phyloP scores from a whole-genome alignment of 352 stramenopile genomes.

The Globisporangium perplexum region DNA sequence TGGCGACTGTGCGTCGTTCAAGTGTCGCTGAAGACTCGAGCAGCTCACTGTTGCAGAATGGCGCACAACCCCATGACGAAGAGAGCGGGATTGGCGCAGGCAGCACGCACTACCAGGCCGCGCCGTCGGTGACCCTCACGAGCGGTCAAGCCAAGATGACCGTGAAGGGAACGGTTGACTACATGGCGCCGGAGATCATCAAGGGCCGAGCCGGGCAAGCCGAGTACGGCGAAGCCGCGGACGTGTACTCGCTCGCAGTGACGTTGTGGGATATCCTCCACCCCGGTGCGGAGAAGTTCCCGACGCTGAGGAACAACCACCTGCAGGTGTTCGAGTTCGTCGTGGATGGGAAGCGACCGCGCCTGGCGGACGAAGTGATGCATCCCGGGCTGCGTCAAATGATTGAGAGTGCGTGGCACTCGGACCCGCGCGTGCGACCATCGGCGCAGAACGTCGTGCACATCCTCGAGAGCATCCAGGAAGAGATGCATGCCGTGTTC shows the following conservation, averaged over 20 bases:
- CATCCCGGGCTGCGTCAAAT: slow-evolving; percentile 19
- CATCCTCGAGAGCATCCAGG: slow-evolving; percentile 25
- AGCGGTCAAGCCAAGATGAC: slow-evolving; percentile 4
- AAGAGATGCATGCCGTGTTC: slow-evolving; percentile 16
- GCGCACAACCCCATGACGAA: background rate
- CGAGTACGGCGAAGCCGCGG: slow-evolving; percentile 34
- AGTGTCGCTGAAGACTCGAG: background rate
- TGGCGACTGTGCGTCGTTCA: background rate
- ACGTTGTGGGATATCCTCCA: slow-evolving; percentile 52
- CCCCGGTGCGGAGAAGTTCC: slow-evolving; percentile 23
- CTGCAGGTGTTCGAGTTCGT: slow-evolving; percentile 27
- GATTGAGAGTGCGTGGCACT: slow-evolving; percentile 22
- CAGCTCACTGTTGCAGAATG: background rate
- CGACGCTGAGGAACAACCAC: slow-evolving; percentile 12
- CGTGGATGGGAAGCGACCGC: slow-evolving; percentile 21
- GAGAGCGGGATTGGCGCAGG: background rate
- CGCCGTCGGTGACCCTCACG: background rate
- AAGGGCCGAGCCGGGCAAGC: slow-evolving; percentile 17
- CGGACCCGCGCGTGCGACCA: slow-evolving; percentile 14
- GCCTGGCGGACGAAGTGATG: slow-evolving; percentile 10
- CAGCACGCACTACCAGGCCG: background rate
- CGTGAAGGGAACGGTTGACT: slow-evolving; percentile 31
- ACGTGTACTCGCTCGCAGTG: slow-evolving; percentile 44
- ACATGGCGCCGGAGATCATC: slow-evolving; percentile 62
- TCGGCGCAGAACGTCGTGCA: slow-evolving; percentile 20